phyloP scores from a whole-genome alignment of 2,329 filamentous ascomycete genomes.

The Dactylonectria macrodidyma region DNA sequence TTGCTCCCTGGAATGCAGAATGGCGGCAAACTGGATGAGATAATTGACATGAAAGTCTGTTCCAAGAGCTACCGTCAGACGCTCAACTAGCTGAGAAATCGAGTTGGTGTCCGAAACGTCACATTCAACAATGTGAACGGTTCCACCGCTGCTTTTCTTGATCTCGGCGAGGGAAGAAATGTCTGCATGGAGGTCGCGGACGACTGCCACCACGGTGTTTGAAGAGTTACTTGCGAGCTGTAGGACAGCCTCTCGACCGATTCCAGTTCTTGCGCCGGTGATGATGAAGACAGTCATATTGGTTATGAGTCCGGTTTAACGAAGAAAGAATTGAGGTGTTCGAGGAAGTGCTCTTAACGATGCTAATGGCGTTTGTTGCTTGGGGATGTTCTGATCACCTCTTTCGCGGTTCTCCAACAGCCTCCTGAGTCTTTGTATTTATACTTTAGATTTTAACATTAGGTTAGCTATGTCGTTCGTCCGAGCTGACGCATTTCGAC shows the following conservation, averaged over 20 bases:
- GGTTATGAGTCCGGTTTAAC: no score
- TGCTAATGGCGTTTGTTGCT: background rate
- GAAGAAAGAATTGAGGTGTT: background rate
- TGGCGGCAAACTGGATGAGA: background rate
- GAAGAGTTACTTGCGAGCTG: background rate
- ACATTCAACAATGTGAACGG: conserved; percentile 6
- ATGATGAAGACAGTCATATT: background rate
- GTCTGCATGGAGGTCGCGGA: background rate
- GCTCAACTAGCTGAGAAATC: background rate
- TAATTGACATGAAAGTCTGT: background rate
- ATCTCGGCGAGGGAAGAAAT: background rate
- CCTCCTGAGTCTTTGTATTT: background rate
- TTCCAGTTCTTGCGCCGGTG: background rate
- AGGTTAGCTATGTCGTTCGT: background rate
- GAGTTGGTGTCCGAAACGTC: background rate
- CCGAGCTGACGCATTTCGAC: background rate
- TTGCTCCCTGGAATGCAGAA: conserved; percentile 6
- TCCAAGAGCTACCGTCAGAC: background rate
- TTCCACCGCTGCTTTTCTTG: background rate
- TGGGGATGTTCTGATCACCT: background rate
- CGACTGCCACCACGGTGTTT: background rate
- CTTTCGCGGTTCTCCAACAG: background rate
- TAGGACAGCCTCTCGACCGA: background rate
- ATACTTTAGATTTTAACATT: background rate
- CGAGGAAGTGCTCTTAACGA: background rate